phyloP scores from a whole-genome alignment of 176 grass and related monocot species.

The Urochloa ruziziensis region DNA sequence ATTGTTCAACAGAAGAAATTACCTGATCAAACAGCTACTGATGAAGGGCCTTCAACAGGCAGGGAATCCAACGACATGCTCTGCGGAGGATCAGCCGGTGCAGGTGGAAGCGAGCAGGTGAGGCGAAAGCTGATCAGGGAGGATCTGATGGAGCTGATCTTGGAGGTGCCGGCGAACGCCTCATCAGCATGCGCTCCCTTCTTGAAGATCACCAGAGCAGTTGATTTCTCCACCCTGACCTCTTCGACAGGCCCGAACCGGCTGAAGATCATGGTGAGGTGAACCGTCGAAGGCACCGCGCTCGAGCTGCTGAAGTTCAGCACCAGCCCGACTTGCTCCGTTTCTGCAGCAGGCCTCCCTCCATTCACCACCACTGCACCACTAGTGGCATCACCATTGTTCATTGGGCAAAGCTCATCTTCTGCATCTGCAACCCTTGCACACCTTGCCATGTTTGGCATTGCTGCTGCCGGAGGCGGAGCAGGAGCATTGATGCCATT shows the following conservation, averaged over 20 bases:
- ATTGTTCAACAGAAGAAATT: not conserved
- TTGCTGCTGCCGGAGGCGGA: no score
- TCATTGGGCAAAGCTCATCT: not conserved
- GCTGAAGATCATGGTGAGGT: slow-evolving; percentile 53
- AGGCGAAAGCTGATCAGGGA: slow-evolving; percentile 48
- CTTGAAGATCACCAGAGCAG: slow-evolving; percentile 50
- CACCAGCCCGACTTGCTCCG: slow-evolving; percentile 24
- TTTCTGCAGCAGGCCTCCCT: not conserved
- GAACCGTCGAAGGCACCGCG: slow-evolving; percentile 23
- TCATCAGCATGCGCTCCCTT: slow-evolving; percentile 42
- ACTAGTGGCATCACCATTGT: not conserved
- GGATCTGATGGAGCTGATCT: slow-evolving; percentile 33
- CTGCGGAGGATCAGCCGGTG: not conserved
- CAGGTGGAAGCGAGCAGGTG: slow-evolving; percentile 24
- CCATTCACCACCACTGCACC: not conserved
- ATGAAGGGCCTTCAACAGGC: not conserved
- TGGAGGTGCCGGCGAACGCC: slow-evolving; percentile 38
- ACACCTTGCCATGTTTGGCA: slow-evolving; percentile 28
- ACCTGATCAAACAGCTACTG: slow-evolving; percentile 18
- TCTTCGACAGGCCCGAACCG: slow-evolving; percentile 57
- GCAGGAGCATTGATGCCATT: not conserved
- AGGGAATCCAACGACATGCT: not conserved
- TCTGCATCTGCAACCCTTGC: not conserved
- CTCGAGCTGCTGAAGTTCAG: slow-evolving; percentile 36
- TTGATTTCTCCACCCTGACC: slow-evolving; percentile 25